These are phyloP conservation scores for Stentor coeruleus DNA, from an alignment of 73 alveolate species.

Conservation along the genomic window DNA sequence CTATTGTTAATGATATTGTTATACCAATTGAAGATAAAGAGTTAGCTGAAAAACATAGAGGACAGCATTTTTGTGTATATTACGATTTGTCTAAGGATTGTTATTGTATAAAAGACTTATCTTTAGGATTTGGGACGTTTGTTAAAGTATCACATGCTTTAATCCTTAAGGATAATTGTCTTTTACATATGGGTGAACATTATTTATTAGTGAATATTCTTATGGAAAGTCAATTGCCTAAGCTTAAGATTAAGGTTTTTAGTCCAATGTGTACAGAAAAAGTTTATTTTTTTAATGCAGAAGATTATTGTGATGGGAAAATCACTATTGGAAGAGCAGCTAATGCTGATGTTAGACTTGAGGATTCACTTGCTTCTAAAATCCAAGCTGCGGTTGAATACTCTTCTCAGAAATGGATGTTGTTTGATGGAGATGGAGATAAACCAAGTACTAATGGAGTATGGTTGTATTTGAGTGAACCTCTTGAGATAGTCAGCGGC, in stretches of 20 bases:
- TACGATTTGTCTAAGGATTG: slow-evolving; percentile 33
- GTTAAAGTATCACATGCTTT: slow-evolving; percentile 44
- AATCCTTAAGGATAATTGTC: slow-evolving; percentile 60
- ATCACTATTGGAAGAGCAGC: slow-evolving; percentile 66
- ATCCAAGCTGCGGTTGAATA: slow-evolving; percentile 50
- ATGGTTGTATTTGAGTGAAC: slow-evolving; percentile 83
- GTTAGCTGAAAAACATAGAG: slow-evolving; percentile 55
- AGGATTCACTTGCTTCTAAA: slow-evolving; percentile 74
- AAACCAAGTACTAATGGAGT: slow-evolving; percentile 81
- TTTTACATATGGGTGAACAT: slow-evolving; percentile 70
- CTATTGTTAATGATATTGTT: slow-evolving; percentile 38
- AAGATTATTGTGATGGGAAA: slow-evolving; percentile 30
- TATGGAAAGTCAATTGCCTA: slow-evolving; percentile 29
- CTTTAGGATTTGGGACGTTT: slow-evolving; percentile 67
- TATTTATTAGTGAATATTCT: slow-evolving; percentile 62
- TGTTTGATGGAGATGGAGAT: slow-evolving; percentile 69
- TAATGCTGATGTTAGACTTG: slow-evolving; percentile 64
- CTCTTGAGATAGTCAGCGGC: slow-evolving; percentile 55
- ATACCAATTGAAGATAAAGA: slow-evolving; percentile 50
- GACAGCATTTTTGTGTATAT: slow-evolving; percentile 58
- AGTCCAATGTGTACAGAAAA: slow-evolving; percentile 32
- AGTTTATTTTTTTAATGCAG: slow-evolving; percentile 11
- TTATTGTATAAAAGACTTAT: slow-evolving; percentile 55
- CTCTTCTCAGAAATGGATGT: slow-evolving; percentile 43
- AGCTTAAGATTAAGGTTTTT: slow-evolving; percentile 39